phyloP scores from a whole-genome alignment of 2,329 filamentous ascomycete genomes.

The Shiraia bambusicola region DNA sequence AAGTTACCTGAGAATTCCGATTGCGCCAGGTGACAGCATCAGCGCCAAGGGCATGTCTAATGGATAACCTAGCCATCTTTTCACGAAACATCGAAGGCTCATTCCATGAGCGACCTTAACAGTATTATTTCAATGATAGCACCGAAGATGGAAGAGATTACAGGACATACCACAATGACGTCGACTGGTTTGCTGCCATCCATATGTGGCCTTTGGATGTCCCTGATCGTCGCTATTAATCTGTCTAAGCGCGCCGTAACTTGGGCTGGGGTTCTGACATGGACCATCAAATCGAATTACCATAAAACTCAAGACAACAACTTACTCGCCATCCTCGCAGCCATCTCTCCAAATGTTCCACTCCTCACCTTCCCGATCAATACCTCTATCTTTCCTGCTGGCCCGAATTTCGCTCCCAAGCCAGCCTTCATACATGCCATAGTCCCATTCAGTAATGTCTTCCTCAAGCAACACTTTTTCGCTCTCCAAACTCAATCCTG shows the following conservation, averaged over 20 bases:
- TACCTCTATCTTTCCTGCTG: constrained; percentile 59
- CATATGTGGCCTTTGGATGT: constrained; percentile 55
- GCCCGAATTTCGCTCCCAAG: constrained; percentile 67
- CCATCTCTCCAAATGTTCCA: constrained; percentile 94
- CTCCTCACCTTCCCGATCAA: constrained; percentile 47
- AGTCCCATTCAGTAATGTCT: constrained; percentile 82
- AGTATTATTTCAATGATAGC: background rate
- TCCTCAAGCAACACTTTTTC: constrained; percentile 65
- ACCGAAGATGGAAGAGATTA: too few species aligned
- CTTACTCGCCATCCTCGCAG: constrained; percentile 75
- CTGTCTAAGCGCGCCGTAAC: constrained; percentile 70
- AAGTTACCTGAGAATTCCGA: constrained; percentile 74
- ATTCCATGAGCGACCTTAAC: constrained; percentile 74
- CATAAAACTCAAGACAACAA: background rate
- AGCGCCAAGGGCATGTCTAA: constrained; percentile 70
- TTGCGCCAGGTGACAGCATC: constrained; percentile 79
- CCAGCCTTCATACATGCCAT: constrained; percentile 83
- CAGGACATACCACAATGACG: constrained; percentile 59
- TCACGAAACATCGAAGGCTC: constrained; percentile 79
- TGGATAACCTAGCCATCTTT: constrained; percentile 74
- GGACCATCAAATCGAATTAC: background rate
- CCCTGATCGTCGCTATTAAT: constrained; percentile 70
- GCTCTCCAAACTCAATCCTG: background rate
- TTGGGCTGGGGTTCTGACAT: constrained; percentile 59
- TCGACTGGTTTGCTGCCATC: constrained; percentile 56